Evolutionary conservation across 257 asterid species (phyloP).

Genomic region (Solanum tacnaense): DNA sequence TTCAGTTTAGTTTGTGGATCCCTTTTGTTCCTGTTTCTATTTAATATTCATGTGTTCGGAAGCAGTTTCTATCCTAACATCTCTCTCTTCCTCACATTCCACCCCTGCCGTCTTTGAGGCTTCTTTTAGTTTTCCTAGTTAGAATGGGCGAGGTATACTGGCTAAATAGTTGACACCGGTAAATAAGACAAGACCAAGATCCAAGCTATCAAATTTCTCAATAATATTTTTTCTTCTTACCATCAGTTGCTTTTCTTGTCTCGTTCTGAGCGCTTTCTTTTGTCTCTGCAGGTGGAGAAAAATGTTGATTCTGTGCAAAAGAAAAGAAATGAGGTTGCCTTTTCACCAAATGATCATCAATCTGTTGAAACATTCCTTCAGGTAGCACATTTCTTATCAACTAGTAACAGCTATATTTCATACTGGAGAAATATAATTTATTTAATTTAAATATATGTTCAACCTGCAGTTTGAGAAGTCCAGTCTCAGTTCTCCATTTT

Average conservation of each 20-base stretch:
- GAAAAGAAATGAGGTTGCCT: slow-evolving; percentile 77
- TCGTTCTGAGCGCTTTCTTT: not conserved
- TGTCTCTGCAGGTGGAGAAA: slow-evolving; percentile 58
- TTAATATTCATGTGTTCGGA: not conserved
- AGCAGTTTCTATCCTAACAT: not conserved
- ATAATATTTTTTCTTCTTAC: not conserved
- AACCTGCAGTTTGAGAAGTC: slow-evolving; percentile 62
- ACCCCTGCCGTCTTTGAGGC: not conserved
- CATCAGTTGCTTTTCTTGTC: not conserved
- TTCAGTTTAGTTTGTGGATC: not conserved
- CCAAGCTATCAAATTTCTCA: not conserved
- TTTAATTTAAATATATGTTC: slow-evolving; percentile 8
- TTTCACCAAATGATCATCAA: slow-evolving; percentile 82
- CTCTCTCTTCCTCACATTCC: not conserved
- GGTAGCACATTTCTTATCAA: slow-evolving; percentile 31
- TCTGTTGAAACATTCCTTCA: slow-evolving; percentile 78
- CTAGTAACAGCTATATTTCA: not conserved
- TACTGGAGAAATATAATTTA: not conserved
- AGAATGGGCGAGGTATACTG: not conserved
- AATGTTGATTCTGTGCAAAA: slow-evolving; percentile 72
- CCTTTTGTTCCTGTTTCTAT: not conserved
- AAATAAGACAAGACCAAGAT: not conserved
- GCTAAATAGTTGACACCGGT: not conserved
- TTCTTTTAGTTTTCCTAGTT: not conserved
- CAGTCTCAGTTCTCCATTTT: slow-evolving; percentile 52